These are phyloP conservation scores for Aspergillus sclerotioniger DNA, from an alignment of 495 filamentous ascomycete species.

Conservation along the genomic window DNA sequence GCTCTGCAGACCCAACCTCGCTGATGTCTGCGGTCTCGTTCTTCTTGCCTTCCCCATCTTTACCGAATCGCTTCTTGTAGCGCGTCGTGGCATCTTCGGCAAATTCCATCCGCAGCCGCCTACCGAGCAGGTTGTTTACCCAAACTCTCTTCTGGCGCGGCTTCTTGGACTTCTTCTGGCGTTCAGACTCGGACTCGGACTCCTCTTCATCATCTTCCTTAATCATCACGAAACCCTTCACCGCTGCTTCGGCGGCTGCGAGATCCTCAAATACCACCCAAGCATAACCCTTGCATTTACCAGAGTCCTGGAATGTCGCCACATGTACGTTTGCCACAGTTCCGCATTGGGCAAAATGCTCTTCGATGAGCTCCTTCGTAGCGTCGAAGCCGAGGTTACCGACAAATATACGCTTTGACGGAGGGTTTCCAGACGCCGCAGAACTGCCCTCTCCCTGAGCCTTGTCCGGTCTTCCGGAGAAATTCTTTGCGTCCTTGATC, in stretches of 20 bases:
- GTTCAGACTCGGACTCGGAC: slow-evolving; percentile 31
- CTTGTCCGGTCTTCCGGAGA: slow-evolving; percentile 70
- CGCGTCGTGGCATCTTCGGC: slow-evolving; percentile 83
- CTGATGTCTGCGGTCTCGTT: slow-evolving; percentile 26
- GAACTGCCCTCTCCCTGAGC: slow-evolving; percentile 44
- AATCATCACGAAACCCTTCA: slow-evolving; percentile 73
- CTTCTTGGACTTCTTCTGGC: slow-evolving; percentile 50
- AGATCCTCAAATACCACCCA: slow-evolving; percentile 88
- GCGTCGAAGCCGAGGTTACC: slow-evolving; percentile 86
- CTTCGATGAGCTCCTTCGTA: slow-evolving; percentile 73
- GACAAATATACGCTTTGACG: slow-evolving; percentile 80
- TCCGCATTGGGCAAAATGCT: slow-evolving; percentile 82
- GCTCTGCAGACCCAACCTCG: slow-evolving; percentile 21
- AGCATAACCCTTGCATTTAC: slow-evolving; percentile 96
- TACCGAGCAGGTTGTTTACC: slow-evolving; percentile 75
- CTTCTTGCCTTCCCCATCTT: slow-evolving; percentile 51
- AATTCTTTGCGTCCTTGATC: slow-evolving; percentile 88
- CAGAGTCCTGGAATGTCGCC: slow-evolving; percentile 93
- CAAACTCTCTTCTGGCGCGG: slow-evolving; percentile 68
- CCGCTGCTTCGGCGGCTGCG: slow-evolving; percentile 71
- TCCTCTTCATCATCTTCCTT: slow-evolving; percentile 59
- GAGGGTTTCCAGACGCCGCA: slow-evolving; percentile 51
- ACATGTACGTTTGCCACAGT: slow-evolving; percentile 74
- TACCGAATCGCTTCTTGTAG: slow-evolving; percentile 92
- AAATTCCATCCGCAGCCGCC: slow-evolving; percentile 82